Base-by-base conservation (phyloP, 176 grass and related monocot species). In the Musa schizocarpa region DNA sequence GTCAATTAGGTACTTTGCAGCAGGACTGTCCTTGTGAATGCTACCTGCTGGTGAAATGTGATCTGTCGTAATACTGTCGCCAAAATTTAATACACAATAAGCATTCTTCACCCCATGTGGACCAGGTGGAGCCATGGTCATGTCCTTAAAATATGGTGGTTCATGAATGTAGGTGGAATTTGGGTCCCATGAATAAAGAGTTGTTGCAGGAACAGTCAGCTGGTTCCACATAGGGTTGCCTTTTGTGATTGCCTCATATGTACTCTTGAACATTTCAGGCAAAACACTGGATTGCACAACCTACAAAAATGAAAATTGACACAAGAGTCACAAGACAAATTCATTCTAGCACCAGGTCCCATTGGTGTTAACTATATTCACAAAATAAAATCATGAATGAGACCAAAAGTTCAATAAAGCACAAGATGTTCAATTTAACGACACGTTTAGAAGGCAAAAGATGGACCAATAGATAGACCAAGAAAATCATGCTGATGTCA, bases 41-140 rank as follows among this genome's bases (percentile, higher is more conserved):
- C 92, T 96, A 27, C 92, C 92, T 67, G 92, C 92, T 50, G 92
- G 92, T 52, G 92, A 96, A 73, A 96, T 96, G 62, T 96, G 92
- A 75, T 96, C 92, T 52, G 92, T 96, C 0, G 92, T 96, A 62
- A 96, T 96, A 65, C 92, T 92, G 79, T 96, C 92, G 9, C 92
- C 92, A 11, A 92, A 92, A 73, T 96, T 96, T 58, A 96, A 71
- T 29, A 96, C 67, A 66, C 92, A 96, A 80, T 88, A 96, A 50
- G 92, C 92, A 55, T 92, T 74, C 73, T 96, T 96, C 80, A 96
- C 87, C 0, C 82, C 69, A 55, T 83, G 50, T 53, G 92, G 76
- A 19, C 92, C 92, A 23, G 89, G 89, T 51, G 92, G 92, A 13
- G 89, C 74, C 89, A 96, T 89, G 52, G 92, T 92, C 92, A 96